Base-by-base conservation (phyloP, 2,329 filamentous ascomycete species). In the Diaporthe caulivora region DNA sequence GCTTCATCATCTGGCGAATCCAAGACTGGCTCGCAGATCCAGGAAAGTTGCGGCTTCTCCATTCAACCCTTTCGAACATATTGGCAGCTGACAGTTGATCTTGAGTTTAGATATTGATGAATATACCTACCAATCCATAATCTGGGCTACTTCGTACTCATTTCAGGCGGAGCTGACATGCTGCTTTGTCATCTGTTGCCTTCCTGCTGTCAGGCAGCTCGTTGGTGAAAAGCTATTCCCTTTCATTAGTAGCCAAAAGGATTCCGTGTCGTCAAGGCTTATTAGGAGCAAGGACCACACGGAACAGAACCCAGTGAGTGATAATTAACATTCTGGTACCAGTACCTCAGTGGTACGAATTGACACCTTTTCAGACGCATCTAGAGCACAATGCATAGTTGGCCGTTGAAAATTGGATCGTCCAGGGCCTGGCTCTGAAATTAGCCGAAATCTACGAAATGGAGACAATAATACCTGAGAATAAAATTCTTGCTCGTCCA, bases 101-200 rank as follows among this genome's bases (percentile, higher is more conserved):
- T 15, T 53, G 42, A 44, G 13, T 17, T 17, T 21, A 70, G 71
- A 69, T n/a, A 3, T 42, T 15, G 53, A 55, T 11, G 44, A 53
- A 3, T 29, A 42, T n/a, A 29, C 65, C 21, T 62, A 55, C 34
- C 71, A 72, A 47, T 29, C 29, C n/a, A 40, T 69, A n/a, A 62
- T 72, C n/a, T 69, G 62, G 54, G 29, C 65, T 11, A 51, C 26
- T 15, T 44, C 53, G 34, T 72, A 69, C 26, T 24, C 71, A 49
- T 72, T 62, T 17, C 42, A 72, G 15, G 71, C 64, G 11, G 71
- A 72, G 42, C 13, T 72, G 10, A 72, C 71, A 34, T 62, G 53
- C 44, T 72, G 71, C 53, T 72, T 72, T 31, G 54, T 51, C 54
- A 72, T 72, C 44, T 57, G 62, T 55, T 72, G 71, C 37, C 64